Base-by-base conservation (phyloP, 2,329 filamentous ascomycete genomes). In the Trichoderma breve region DNA sequence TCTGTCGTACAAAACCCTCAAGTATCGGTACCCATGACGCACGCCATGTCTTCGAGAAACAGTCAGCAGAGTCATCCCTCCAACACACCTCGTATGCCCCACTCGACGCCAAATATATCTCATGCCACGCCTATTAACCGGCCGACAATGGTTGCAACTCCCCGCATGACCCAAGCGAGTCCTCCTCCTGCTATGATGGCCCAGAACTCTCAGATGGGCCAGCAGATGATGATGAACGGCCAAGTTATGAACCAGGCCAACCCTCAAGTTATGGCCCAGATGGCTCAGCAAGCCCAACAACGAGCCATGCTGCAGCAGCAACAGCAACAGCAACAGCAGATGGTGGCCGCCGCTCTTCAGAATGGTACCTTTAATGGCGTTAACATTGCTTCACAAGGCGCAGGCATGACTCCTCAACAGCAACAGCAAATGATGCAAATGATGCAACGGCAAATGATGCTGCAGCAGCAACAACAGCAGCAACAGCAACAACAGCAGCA, bases 41-140 rank as follows among this genome's bases (percentile, higher is more conserved):
- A 88, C 75, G 87, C 84, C 75, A 91, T 91, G 89, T 89, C 87
- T 70, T 84, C 88, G 24, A 86, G 89, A 73, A 87, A 88, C 71
- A 91, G 89, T 76, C 90, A 92, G 76, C 89, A 91, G 77, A 91
- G 90, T 74, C 89, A 91, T 79, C 84, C 85, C 3, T 85, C 87
- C 3, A 86, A 86, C n/a, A 91, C 90, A 11, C 90, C 90, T 30
- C 85, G 88, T 14, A 88, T 91, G 81, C 87, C 86, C 6, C 86
- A 85, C 74, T 84, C 87, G 15, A 92, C 90, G 1, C 90, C 90
- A 2, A 89, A 88, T 73, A 87, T 91, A 79, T 76, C 82, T 14
- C 88, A 90, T 72, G 86, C 85, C 32, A 91, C 90, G 0, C 90
- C 90, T 0, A 86, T 90, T 24, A 85, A 82, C 64, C 81, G 87